Percentiles rank a stretch among this genome's conserved stretches.
These are phyloP conservation scores for Aspergillus sclerotialis DNA, from an alignment of 2,329 filamentous ascomycete genomes.

Conservation along the genomic window DNA sequence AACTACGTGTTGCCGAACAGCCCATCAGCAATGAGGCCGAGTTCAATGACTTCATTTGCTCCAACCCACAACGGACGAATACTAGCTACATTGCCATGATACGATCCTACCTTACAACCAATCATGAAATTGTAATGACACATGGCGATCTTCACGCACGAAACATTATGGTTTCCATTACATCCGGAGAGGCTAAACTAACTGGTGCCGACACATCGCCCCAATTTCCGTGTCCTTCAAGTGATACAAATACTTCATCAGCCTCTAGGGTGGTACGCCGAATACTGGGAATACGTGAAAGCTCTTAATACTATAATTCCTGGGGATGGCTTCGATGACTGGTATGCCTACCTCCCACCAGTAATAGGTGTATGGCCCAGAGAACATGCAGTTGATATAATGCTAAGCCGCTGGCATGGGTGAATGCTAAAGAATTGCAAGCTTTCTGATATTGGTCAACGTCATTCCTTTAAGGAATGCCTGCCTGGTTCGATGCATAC, in stretches of 20 bases:
- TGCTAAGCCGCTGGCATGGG: constrained; percentile 9
- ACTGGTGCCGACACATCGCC: constrained; percentile 1
- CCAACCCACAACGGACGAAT: constrained; percentile 3
- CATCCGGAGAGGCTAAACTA: constrained; percentile 2
- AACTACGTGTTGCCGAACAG: constrained; percentile 7
- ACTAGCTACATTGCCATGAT: constrained; percentile 8
- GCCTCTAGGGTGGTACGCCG: constrained; percentile 5
- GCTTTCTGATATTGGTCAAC: too few relatives aligned
- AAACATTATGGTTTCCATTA: constrained; percentile 7
- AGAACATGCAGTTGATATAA: constrained; percentile 10
- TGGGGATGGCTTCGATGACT: constrained; percentile 7
- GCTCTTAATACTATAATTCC: constrained; percentile 7
- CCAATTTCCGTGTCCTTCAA: constrained; percentile 1
- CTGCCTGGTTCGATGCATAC: too few relatives aligned
- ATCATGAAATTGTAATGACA: constrained; percentile 4
- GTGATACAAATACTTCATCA: constrained; percentile 3
- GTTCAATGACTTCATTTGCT: constrained; percentile 10
- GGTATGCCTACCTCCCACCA: constrained; percentile 8
- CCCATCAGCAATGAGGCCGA: constrained; percentile 8
- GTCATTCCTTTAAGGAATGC: too few relatives aligned
- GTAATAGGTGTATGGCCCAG: constrained; percentile 9
- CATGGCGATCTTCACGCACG: constrained; percentile 7
- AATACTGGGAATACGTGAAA: constrained; percentile 9
- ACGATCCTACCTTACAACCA: constrained; percentile 6
- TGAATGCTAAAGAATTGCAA: too few relatives aligned